Percentiles rank a stretch among this genome's conserved stretches.
These are phyloP conservation scores for Kingdonia uniflora DNA, from an alignment of 164 flowering plant genomes.

Conservation along the genomic window DNA sequence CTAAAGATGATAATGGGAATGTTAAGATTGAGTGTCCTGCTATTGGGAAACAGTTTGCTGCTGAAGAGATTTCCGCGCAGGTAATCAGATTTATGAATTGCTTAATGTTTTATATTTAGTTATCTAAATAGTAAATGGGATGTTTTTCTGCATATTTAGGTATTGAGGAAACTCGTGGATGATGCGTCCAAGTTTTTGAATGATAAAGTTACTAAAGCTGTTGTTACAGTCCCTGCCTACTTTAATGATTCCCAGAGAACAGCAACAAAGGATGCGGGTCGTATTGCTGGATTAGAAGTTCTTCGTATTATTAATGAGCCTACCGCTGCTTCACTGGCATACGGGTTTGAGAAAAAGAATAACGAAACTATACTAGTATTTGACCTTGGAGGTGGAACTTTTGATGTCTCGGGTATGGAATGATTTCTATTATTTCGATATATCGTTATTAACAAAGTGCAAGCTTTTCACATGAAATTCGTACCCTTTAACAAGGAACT, in stretches of 20 bases:
- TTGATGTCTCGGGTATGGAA: conserved; percentile 83
- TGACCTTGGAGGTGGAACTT: conserved; percentile 97
- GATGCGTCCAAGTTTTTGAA: conserved; percentile 94
- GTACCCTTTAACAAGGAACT: too few relatives aligned
- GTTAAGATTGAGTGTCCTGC: conserved; percentile 73
- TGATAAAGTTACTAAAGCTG: conserved; percentile 89
- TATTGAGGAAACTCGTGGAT: conserved; percentile 88
- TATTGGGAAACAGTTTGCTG: conserved; percentile 61
- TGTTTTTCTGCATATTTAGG: conserved; percentile 24
- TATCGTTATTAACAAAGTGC: too few relatives aligned
- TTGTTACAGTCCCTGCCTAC: conserved; percentile 92
- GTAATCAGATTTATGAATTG: conserved; percentile 22
- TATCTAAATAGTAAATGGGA: not conserved
- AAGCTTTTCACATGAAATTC: too few relatives aligned
- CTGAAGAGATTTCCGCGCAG: conserved; percentile 78
- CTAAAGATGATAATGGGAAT: conserved; percentile 62
- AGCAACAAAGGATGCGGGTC: conserved; percentile 97
- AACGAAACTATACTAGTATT: conserved; percentile 93
- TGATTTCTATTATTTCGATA: too few relatives aligned
- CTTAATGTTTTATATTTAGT: not conserved
- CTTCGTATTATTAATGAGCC: conserved; percentile 92
- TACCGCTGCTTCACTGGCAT: conserved; percentile 93
- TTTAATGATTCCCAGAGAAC: conserved; percentile 95
- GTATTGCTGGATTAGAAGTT: conserved; percentile 90
- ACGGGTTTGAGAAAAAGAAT: conserved; percentile 91